Evolutionary conservation across 495 filamentous ascomycete species (phyloP).

Genomic region (Penicillium egyptiacum): DNA sequence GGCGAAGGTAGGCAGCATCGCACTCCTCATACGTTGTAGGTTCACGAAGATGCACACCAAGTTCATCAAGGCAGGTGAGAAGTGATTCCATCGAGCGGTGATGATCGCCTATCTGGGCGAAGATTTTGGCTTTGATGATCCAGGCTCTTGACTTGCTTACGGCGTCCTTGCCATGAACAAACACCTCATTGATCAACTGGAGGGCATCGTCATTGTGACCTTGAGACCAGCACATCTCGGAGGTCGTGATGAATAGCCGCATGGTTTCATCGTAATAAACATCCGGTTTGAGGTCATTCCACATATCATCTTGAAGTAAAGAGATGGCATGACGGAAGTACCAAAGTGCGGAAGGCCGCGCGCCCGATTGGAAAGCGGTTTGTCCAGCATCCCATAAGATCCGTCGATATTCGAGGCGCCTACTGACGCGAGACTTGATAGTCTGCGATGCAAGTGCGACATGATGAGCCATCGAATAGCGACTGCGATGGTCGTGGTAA

Average conservation of each 20-base stretch:
- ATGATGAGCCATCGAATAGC: constrained; percentile 72
- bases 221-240: constrained; percentile 81
- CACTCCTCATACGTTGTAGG: constrained; percentile 70
- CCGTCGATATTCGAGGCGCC: constrained; percentile 65
- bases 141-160: constrained; percentile 77
- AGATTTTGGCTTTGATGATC: constrained; percentile 75
- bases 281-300: constrained; percentile 68
- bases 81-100: constrained; percentile 65
- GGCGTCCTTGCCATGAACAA: constrained; percentile 61
- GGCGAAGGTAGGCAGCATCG: constrained; percentile 64
- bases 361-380: constrained; percentile 74
- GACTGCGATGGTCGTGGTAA: constrained; percentile 55
- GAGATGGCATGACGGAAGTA: constrained; percentile 73
- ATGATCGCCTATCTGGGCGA: constrained; percentile 69
- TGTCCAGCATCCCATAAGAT: constrained; percentile 74
- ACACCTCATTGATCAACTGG: constrained; percentile 61
- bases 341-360: constrained; percentile 71
- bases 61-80: constrained; percentile 63
- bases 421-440: constrained; percentile 61
- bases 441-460: constrained; percentile 70
- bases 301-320: constrained; percentile 76
- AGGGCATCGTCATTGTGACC: constrained; percentile 63
- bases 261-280: constrained; percentile 84
- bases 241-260: constrained; percentile 67
- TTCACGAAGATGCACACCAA: constrained; percentile 64